Evolutionary conservation across 345 rosid species (phyloP).

Genomic region (Lepidium sativum): DNA sequence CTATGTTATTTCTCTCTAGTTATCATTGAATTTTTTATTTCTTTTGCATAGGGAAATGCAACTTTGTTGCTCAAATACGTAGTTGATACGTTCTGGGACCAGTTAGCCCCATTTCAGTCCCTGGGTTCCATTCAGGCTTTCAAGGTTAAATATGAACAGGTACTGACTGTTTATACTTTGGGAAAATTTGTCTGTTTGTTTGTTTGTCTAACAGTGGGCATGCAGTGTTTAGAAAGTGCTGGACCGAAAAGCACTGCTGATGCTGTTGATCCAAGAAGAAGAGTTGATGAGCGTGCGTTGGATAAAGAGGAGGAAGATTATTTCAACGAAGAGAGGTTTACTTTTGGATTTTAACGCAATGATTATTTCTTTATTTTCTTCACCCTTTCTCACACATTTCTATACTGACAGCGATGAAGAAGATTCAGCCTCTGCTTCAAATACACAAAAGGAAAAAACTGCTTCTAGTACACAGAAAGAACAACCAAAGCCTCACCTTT

Average conservation of each 20-base stretch:
- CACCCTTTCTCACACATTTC: slow-evolving; percentile 11
- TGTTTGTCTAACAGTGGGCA: slow-evolving; percentile 9
- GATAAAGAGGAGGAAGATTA: slow-evolving; percentile 99
- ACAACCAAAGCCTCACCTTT: slow-evolving; percentile 38
- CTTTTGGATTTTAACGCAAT: neutral
- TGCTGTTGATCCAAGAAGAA: slow-evolving; percentile 52
- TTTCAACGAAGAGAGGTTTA: slow-evolving; percentile 89
- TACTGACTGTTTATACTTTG: slow-evolving; percentile 16
- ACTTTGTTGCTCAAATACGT: slow-evolving; percentile 65
- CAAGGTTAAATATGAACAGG: slow-evolving; percentile 93
- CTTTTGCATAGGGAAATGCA: slow-evolving; percentile 60
- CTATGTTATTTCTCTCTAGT: neutral
- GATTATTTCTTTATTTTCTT: neutral
- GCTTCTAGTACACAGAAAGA: slow-evolving; percentile 43
- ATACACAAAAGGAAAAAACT: slow-evolving; percentile 38
- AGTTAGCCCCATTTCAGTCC: slow-evolving; percentile 65
- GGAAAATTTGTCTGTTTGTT: neutral
- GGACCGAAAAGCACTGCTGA: slow-evolving; percentile 44
- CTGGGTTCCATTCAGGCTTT: slow-evolving; percentile 64
- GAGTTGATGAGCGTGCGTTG: slow-evolving; percentile 77
- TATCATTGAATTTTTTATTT: neutral
- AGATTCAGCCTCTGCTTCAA: slow-evolving; percentile 75
- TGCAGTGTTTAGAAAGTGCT: slow-evolving; percentile 73
- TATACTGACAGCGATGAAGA: slow-evolving; percentile 76
- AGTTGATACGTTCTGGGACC: slow-evolving; percentile 82